Evolutionary conservation across 2,329 filamentous ascomycete genomes (phyloP).

Genomic region (Fusarium setosum): DNA sequence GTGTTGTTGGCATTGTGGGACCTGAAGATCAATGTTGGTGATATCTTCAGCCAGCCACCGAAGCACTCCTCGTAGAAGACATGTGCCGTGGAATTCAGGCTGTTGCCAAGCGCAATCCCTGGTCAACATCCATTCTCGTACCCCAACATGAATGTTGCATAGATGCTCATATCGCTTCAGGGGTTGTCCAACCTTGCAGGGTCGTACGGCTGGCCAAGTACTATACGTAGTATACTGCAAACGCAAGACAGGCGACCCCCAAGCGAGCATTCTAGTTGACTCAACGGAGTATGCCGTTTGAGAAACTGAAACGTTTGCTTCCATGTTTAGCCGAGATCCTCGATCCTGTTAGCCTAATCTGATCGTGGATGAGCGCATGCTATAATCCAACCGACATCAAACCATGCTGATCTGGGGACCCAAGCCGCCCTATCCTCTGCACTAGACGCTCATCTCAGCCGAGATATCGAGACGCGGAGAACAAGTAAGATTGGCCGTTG

Average conservation of each 20-base stretch:
- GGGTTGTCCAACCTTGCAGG: neutral
- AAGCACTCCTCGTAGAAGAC: neutral
- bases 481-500: neutral
- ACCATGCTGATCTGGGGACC: neutral
- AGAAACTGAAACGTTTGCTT: neutral
- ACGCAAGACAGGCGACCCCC: neutral
- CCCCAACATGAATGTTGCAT: slow-evolving; percentile 1
- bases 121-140: neutral
- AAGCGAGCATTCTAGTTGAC: neutral
- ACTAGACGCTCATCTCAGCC: neutral
- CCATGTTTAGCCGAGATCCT: neutral
- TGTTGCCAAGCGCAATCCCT: neutral
- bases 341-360: neutral
- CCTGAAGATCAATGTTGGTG: neutral
- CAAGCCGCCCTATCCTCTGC: neutral
- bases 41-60: neutral
- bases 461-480: neutral
- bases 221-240: neutral
- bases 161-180: slow-evolving; percentile 6
- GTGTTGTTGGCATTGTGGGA: neutral
- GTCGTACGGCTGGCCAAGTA: neutral
- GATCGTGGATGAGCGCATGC: neutral
- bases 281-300: neutral
- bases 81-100: neutral
- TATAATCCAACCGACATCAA: neutral